Percentiles rank a stretch among this genome's conserved stretches.
Evolutionary conservation across 2,329 filamentous ascomycete genomes (phyloP).

Genomic region (Calonectria fujianensis): DNA sequence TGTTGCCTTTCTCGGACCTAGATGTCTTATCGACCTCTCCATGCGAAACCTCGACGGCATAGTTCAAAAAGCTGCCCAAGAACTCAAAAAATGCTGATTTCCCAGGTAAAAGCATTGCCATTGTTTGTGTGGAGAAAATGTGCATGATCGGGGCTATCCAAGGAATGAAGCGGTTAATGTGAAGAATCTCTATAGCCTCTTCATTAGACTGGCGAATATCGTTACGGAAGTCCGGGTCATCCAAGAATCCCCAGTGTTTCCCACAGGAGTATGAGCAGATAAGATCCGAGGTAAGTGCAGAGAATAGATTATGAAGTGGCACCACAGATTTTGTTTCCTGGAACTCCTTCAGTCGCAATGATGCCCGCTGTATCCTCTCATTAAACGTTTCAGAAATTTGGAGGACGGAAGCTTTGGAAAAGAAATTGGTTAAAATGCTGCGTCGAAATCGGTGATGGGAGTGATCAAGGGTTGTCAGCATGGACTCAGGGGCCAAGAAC

Average conservation of each 20-base stretch:
- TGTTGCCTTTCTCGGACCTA: background rate
- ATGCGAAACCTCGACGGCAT: background rate
- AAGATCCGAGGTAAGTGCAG: background rate
- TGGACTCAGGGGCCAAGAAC: background rate
- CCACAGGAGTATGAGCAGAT: conserved; percentile 1
- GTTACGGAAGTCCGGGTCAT: background rate
- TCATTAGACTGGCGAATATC: background rate
- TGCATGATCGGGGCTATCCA: background rate
- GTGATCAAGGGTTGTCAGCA: background rate
- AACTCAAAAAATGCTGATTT: conserved; percentile 1
- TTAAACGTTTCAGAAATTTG: conserved; percentile 2
- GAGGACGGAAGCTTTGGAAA: conserved; percentile 3
- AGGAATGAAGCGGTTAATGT: background rate
- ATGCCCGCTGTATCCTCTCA: background rate
- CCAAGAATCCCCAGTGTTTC: conserved; percentile 10
- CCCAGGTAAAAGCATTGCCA: background rate
- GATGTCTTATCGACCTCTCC: background rate
- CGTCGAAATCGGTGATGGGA: conserved; percentile 7
- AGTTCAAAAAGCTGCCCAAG: background rate
- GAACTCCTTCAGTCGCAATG: background rate
- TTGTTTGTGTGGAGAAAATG: background rate
- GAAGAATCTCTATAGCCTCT: conserved; percentile 4
- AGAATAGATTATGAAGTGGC: background rate
- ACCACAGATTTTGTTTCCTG: background rate
- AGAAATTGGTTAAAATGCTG: background rate